Conservation (phyloP, 305 asterid genomes). For the Rubia tinctorum region DNA sequence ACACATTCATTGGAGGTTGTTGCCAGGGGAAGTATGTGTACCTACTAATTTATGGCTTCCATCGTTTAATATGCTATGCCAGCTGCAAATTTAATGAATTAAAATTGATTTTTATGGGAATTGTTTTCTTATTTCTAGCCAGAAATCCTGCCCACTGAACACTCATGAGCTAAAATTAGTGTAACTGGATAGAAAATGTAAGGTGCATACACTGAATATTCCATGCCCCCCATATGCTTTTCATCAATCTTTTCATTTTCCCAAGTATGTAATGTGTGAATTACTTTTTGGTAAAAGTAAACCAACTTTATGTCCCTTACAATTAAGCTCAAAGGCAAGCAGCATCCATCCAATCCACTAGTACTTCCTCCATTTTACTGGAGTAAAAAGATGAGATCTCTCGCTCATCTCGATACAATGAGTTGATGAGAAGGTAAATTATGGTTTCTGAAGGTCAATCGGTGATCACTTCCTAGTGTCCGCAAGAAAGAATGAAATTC, state of each 20-base stretch:
- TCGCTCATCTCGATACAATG: too few species aligned
- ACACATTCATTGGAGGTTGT: background rate
- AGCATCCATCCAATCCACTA: background rate
- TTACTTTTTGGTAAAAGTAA: constrained; percentile 33
- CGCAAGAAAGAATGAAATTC: too few species aligned
- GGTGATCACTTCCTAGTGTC: too few species aligned
- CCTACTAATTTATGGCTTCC: constrained; percentile 3
- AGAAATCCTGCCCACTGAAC: constrained; percentile 29
- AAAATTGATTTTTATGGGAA: constrained; percentile 14
- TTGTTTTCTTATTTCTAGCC: constrained; percentile 31
- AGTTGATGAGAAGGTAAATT: too few species aligned
- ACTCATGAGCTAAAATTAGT: constrained; percentile 25
- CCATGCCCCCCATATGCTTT: constrained; percentile 7
- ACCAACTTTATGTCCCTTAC: constrained; percentile 42
- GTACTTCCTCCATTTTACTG: too few species aligned
- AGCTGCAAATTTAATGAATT: constrained; percentile 12
- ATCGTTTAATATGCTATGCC: constrained; percentile 10
- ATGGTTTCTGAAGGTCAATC: too few species aligned
- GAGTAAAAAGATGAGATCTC: too few species aligned
- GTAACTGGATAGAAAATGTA: constrained; percentile 2
- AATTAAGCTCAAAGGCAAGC: constrained; percentile 30
- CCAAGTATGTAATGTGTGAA: background rate
- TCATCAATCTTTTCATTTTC: background rate
- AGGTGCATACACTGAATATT: background rate
- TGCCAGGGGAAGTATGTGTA: background rate